A percentile compares a stretch with the other conserved stretches of the same genome.
These are phyloP conservation scores for Fomitopsis betulina DNA, from an alignment of 1,284 basidiomycete genomes.

Conservation along the genomic window DNA sequence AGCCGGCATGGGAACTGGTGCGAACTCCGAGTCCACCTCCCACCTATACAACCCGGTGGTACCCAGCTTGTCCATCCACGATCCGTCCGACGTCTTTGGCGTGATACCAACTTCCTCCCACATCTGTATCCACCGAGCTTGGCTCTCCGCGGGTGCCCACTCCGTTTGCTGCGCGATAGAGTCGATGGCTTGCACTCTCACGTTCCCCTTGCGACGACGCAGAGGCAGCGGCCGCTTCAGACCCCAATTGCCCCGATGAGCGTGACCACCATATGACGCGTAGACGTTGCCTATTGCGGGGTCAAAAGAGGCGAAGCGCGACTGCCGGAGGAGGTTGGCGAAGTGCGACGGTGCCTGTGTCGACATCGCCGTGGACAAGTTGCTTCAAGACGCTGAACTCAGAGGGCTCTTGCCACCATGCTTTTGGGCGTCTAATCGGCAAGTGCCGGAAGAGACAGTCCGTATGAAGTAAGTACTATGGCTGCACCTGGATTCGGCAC, in stretches of 20 bases:
- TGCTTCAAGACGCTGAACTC: background rate
- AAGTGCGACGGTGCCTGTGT: constrained; percentile 54
- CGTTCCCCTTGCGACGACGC: constrained; percentile 50
- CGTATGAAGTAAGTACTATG: too few species aligned
- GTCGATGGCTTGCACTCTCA: constrained; percentile 59
- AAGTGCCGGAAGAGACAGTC: too few species aligned
- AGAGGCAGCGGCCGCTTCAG: constrained; percentile 71
- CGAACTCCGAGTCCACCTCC: constrained; percentile 49
- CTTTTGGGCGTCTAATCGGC: constrained; percentile 1
- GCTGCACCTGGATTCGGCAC: too few species aligned
- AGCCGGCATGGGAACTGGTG: constrained; percentile 11
- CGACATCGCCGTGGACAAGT: constrained; percentile 21
- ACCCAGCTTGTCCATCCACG: constrained; percentile 36
- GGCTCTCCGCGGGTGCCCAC: constrained; percentile 61
- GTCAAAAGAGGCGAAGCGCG: constrained; percentile 75
- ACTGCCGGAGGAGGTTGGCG: constrained; percentile 64
- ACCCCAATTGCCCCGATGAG: constrained; percentile 73
- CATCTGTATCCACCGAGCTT: constrained; percentile 59
- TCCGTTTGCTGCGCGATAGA: constrained; percentile 69
- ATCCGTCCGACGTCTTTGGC: constrained; percentile 23
- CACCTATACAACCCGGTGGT: constrained; percentile 26
- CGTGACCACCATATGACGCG: constrained; percentile 59
- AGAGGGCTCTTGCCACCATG: background rate
- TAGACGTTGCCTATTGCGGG: constrained; percentile 71
- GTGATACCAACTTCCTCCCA: constrained; percentile 58